Evolutionary conservation across 805 yeast genomes (phyloP), one percentile per base, ranked within the genome.

Genomic region (Starmera quercuum): DNA sequence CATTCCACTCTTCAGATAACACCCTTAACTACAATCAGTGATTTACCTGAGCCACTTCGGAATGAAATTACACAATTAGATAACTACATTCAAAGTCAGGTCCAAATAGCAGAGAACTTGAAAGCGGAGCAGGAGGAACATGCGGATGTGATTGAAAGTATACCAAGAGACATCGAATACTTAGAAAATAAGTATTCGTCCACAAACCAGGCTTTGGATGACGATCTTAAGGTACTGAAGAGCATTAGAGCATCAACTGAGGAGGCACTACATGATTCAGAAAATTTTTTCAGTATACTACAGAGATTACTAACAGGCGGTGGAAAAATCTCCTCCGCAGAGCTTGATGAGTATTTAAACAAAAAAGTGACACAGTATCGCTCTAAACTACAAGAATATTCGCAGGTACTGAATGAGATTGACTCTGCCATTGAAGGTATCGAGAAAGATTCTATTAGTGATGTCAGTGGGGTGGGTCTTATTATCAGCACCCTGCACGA

Each of bases 1-100:
- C 66, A 65, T 29, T 61, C 60, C 28, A 67, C 64, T 18, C 57
- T 58, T 8, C 76, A 63, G 37, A 62, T 83, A 29, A 79, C 82
- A 9, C 76, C 87, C 11, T 74, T 83, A 77, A 79, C 90, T 1
- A 69, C 82, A 32, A 82, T 83, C 8, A 75, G 76, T 7, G 90
- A 82, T 39, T 59, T 83, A 26, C 88, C 92, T 3, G 79, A 73
- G n/a, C 69, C 61, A n/a, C 58, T 78, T 35, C 83, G 80, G 46
- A 70, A 62, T 39, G 85, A 83, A 49, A 61, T 83, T 24, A 83
- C 78, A 53, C 76, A 78, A 41, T 59, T 83, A 36, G 86, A 83
- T 54, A 68, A 73, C 36, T 82, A 78, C 50, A 79, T 83, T 31
- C 82, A 78, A 49, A 72, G 73, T 23, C 94, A 83, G 57, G 82